Base-by-base conservation (phyloP, 495 filamentous ascomycete genomes). In the Daldinia vernicosa region DNA sequence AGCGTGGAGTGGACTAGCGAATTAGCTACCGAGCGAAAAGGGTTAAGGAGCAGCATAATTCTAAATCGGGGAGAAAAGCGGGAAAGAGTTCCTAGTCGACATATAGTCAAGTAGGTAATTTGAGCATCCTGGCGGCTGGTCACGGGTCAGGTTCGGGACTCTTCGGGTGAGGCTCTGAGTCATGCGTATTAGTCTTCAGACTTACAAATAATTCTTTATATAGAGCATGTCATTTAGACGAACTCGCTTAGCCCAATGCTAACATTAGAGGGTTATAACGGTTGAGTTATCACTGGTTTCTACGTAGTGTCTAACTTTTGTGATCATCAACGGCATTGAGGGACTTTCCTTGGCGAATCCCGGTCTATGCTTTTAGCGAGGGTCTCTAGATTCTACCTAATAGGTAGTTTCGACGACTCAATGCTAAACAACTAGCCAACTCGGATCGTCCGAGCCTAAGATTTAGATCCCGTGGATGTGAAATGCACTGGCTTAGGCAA, bases 141-240 rank as follows among this genome's bases (percentile, higher is more conserved):
- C 63, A 72, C 68, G 32, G 51, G 68, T 55, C 63, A 32, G 30
- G 26, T 53, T 58, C 68, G 68, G 68, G 43, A 54, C 43, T 66
- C 26, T 17, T 11, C 52, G 62, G 62, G 52, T 47, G 17, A 14
- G 22, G 22, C 19, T 22, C 53, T 63, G 63, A 71, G 57, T 71
- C 68, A 71, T 52, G 22, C 28, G 24, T 47, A 30, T 53, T 53
- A 12, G 17, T 37, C 6, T 51, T 24, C 4, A 35, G 27, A 59
- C 32, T 62, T 55, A 60, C 28, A 50, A 50, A 59, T 66, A 35
- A 15, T 43, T 47, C 61, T 32, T 64, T 63, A 52, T 45, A 59
- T 59, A 45, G 27, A 28, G 2, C 5, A 53, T 19, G 11, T 58
- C 53, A 32, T 58, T 58, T 60, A 53, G 60, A 47, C 9, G 14